These are phyloP conservation scores for Mortierella sp. DNA, from an alignment of 371 early-diverging fungal species.

Conservation along the genomic window DNA sequence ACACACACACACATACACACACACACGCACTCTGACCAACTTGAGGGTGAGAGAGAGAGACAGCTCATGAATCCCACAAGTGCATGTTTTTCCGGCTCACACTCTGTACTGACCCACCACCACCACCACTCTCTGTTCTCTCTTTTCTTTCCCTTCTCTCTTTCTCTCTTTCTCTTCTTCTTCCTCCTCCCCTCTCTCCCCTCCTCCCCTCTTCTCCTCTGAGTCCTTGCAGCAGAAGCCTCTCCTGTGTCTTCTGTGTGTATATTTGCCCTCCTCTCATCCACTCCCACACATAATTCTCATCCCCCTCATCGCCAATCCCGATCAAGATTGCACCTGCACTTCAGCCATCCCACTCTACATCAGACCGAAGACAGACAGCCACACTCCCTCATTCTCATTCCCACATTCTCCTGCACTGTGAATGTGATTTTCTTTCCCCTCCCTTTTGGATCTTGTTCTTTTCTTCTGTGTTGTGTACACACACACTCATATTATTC, in stretches of 20 bases:
- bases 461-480: too few relatives aligned
- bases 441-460: too few relatives aligned
- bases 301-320: too few relatives aligned
- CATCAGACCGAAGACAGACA: too few relatives aligned
- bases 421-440: too few relatives aligned
- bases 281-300: not conserved
- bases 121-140: not conserved
- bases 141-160: not conserved
- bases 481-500: not conserved
- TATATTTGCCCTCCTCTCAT: not conserved
- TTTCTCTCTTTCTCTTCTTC: not conserved
- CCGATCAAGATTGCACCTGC: too few relatives aligned
- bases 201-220: not conserved
- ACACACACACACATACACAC: not conserved
- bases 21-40: not conserved
- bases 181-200: not conserved
- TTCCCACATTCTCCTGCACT: too few relatives aligned
- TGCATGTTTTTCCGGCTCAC: conserved; percentile 3
- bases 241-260: not conserved
- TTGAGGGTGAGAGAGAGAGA: not conserved
- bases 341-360: too few relatives aligned
- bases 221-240: not conserved
- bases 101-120: not conserved
- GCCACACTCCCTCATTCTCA: not conserved
- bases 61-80: not conserved